phyloP scores from a whole-genome alignment of 306 rosid species.

The Medicago arabica region DNA sequence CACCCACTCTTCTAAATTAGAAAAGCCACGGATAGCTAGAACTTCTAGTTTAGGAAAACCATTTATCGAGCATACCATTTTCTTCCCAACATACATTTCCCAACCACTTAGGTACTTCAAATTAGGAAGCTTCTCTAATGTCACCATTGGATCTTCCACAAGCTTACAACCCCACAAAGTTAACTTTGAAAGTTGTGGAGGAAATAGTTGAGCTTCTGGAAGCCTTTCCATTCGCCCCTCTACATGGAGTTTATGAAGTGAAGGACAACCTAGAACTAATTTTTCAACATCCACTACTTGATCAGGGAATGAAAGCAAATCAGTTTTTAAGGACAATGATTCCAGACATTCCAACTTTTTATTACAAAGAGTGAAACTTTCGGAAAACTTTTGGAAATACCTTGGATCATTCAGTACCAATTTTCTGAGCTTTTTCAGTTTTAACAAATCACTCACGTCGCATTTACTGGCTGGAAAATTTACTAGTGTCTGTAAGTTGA shows the following conservation, averaged over 20 bases:
- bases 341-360: no score
- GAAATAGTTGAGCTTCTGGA: neutral
- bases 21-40: slow-evolving; percentile 37
- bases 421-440: slow-evolving; percentile 50
- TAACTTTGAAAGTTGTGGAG: slow-evolving; percentile 49
- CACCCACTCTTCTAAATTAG: slow-evolving; percentile 53
- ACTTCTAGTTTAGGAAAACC: slow-evolving; percentile 58
- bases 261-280: slow-evolving; percentile 53
- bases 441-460: no score
- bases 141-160: slow-evolving; percentile 50
- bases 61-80: slow-evolving; percentile 43
- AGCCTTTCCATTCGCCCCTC: slow-evolving; percentile 39
- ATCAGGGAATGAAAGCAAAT: slow-evolving; percentile 11
- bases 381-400: slow-evolving; percentile 44
- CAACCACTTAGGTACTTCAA: slow-evolving; percentile 49
- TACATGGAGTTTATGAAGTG: slow-evolving; percentile 41
- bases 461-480: no score
- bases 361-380: slow-evolving; percentile 29
- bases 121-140: slow-evolving; percentile 52
- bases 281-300: slow-evolving; percentile 39
- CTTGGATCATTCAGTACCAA: slow-evolving; percentile 54
- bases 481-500: no score
- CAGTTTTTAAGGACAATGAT: no score
- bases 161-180: slow-evolving; percentile 45
- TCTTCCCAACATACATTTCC: slow-evolving; percentile 48